Conservation (phyloP, 192 early-diverging fungal species). For the Paraglomus brasilianum region DNA sequence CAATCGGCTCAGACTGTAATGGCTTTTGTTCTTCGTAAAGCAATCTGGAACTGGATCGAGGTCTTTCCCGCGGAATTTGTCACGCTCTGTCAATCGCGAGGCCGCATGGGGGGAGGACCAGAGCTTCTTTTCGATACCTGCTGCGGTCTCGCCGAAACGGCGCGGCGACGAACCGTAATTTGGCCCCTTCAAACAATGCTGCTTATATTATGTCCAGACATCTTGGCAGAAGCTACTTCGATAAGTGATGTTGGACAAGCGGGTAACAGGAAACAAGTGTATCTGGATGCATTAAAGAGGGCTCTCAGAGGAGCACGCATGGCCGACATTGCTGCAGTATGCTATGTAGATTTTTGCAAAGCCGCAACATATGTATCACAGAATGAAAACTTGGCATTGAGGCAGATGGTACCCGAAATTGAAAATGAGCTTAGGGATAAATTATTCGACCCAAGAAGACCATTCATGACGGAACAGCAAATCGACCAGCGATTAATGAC, state of each 20-base stretch:
- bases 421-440: conserved; percentile 75
- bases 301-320: conserved; percentile 52
- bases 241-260: conserved; percentile 40
- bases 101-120: conserved; percentile 62
- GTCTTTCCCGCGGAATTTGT: conserved; percentile 83
- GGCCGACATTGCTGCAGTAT: conserved; percentile 66
- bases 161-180: conserved; percentile 65
- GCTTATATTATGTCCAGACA: conserved; percentile 83
- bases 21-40: conserved; percentile 72
- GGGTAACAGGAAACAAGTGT: conserved; percentile 41
- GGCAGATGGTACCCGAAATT: conserved; percentile 66
- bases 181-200: conserved; percentile 91
- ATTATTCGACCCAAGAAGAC: conserved; percentile 60
- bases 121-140: conserved; percentile 78
- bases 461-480: conserved; percentile 51
- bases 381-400: conserved; percentile 59
- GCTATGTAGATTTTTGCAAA: conserved; percentile 75
- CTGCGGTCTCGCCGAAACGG: conserved; percentile 59
- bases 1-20: conserved; percentile 70
- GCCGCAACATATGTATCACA: conserved; percentile 68
- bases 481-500: conserved; percentile 81
- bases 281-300: conserved; percentile 54
- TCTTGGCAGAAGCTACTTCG: conserved; percentile 58
- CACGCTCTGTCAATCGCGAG: conserved; percentile 64
- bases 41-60: conserved; percentile 94